Evolutionary conservation across 116 monocot species (phyloP).

Genomic region (Posidonia oceanica): DNA sequence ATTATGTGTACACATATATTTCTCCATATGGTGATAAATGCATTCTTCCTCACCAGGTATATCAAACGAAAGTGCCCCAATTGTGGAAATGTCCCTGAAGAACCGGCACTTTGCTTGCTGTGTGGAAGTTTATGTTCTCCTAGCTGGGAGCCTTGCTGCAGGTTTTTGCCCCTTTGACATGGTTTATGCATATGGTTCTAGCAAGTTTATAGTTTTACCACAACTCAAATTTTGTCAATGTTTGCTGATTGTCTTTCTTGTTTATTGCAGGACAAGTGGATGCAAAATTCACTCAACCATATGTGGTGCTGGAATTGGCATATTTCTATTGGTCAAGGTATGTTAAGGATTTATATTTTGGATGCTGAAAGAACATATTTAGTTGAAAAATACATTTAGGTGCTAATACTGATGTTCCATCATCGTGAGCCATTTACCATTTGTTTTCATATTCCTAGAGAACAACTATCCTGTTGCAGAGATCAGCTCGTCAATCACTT

Average conservation of each 20-base stretch:
- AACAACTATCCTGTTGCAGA: constrained; percentile 78
- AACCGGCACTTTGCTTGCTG: constrained; percentile 85
- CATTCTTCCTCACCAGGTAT: constrained; percentile 38
- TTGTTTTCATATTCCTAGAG: constrained; percentile 33
- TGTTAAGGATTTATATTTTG: constrained; percentile 6
- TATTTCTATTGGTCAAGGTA: constrained; percentile 90
- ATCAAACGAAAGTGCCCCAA: constrained; percentile 54
- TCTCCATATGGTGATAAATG: background rate
- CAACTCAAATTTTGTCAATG: background rate
- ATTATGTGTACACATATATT: background rate
- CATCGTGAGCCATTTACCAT: background rate
- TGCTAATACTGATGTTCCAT: background rate
- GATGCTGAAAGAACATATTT: background rate
- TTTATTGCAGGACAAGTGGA: constrained; percentile 39
- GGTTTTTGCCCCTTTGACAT: constrained; percentile 23
- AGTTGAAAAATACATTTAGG: background rate
- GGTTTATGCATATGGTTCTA: background rate
- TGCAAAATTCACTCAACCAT: constrained; percentile 61
- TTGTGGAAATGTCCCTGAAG: constrained; percentile 48
- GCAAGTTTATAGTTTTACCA: background rate
- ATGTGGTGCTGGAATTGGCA: constrained; percentile 93
- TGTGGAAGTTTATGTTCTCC: constrained; percentile 85
- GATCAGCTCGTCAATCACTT: constrained; percentile 49
- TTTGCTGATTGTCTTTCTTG: background rate
- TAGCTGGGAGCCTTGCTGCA: constrained; percentile 67